Percentiles rank a stretch among this genome's conserved stretches.
Evolutionary conservation across 2,329 filamentous ascomycete species (phyloP).

Genomic region (Clonostachys sp.): DNA sequence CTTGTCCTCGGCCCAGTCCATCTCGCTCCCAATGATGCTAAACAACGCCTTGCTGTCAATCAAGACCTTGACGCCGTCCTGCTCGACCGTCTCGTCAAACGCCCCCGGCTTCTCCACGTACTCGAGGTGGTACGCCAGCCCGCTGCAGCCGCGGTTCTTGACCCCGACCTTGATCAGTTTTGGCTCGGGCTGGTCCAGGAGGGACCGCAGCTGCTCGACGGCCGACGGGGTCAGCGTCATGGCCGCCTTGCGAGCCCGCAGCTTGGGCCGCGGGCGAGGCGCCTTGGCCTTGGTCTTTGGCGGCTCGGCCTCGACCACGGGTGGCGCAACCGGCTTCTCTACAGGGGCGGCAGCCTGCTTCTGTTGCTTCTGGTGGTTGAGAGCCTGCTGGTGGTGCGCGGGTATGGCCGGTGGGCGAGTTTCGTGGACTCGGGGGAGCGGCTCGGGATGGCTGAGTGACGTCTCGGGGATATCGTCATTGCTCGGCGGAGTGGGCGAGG

Average conservation of each 20-base stretch:
- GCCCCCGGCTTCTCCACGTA: slow-evolving; percentile 86
- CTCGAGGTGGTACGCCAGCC: slow-evolving; percentile 87
- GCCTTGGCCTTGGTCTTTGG: slow-evolving; percentile 59
- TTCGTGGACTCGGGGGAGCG: slow-evolving; percentile 46
- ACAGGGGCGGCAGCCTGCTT: slow-evolving; percentile 23
- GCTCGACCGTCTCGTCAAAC: slow-evolving; percentile 90
- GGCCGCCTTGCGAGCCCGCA: slow-evolving; percentile 75
- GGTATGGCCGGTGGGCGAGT: slow-evolving; percentile 25
- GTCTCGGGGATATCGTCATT: slow-evolving; percentile 39
- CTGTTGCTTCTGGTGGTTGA: slow-evolving; percentile 7
- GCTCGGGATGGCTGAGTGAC: slow-evolving; percentile 38
- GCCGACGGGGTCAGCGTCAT: slow-evolving; percentile 81
- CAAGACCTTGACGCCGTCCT: slow-evolving; percentile 92
- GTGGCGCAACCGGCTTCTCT: slow-evolving; percentile 3
- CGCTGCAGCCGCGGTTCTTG: slow-evolving; percentile 89
- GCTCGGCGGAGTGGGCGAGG: slow-evolving; percentile 30
- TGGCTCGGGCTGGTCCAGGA: slow-evolving; percentile 81
- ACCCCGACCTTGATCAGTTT: slow-evolving; percentile 94
- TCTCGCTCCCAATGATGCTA: slow-evolving; percentile 97
- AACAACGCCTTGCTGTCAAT: slow-evolving; percentile 97
- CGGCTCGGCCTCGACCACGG: slow-evolving; percentile 56
- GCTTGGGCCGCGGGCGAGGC: slow-evolving; percentile 24
- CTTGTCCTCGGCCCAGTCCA: slow-evolving; percentile 98
- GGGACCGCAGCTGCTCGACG: slow-evolving; percentile 68
- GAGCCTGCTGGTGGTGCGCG: slow-evolving; percentile 7